Evolutionary conservation across 2,329 filamentous ascomycete species (phyloP), one percentile per base, ranked within the genome.

Genomic region (Ceratocystis cacaofunesta): DNA sequence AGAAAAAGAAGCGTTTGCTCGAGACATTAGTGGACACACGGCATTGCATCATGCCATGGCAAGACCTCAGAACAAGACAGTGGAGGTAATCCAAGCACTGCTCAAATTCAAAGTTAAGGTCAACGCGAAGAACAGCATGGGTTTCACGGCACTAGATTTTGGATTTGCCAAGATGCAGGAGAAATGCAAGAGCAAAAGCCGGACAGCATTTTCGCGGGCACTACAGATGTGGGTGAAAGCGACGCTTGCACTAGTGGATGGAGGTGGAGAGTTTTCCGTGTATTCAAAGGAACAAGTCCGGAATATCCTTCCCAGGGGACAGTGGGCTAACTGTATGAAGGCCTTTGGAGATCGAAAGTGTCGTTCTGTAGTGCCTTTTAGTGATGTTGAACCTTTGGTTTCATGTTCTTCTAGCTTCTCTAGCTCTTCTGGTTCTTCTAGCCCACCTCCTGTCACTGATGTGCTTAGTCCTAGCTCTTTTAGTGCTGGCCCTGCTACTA

Each of bases 141-240:
- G 65, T 12, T 44, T 64, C 28, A 67, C 57, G 32, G 52, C 65
- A 43, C 32, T 67, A 7, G 62, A 67, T n/a, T 64, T 61, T 62
- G 58, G 65, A 0, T 55, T 61, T 41, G 22, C 25, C 50, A 46
- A 30, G 3, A 64, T 67, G 25, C 32, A 32, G 5, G 17, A 55
- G 41, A 30, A 32, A 41, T 52, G 36, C 32, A 17, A 17, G 10
- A 36, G 25, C 7, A 46, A 48, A 44, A 57, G n/a, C 5, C 22
- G 8, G 15, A 22, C 46, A 25, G 50, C 60, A 41, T 22, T 48
- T 28, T 19, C 36, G 5, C 50, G 25, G 12, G 52, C 50, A 12
- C 28, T 44, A 17, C 19, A 46, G 41, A 25, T 46, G 19, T 67
- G 65, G 65, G 28, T 43, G 8, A 43, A 22, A n/a, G 62, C 50